Conservation (phyloP, 2,329 filamentous ascomycete species). For the Colletotrichum camelliae region DNA sequence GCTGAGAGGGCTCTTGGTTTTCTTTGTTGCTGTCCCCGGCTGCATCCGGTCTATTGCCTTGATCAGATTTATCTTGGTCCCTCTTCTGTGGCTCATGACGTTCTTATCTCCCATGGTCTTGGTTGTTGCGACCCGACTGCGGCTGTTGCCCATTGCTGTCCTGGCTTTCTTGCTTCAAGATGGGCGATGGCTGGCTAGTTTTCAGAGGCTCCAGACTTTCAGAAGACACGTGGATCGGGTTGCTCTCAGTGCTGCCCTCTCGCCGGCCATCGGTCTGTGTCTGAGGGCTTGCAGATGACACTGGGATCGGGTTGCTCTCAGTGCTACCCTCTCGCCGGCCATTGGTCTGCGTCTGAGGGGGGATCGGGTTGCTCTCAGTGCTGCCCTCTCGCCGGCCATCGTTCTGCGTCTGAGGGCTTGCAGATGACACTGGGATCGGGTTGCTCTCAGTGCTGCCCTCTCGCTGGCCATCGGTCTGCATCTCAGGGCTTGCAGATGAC, state of each 20-base stretch:
- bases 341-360: no score
- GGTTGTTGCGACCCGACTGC: neutral
- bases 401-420: neutral
- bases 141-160: neutral
- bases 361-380: neutral
- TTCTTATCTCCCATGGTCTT: neutral
- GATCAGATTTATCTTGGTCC: no score
- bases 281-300: no score
- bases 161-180: no score
- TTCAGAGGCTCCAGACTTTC: neutral
- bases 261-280: no score
- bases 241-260: no score
- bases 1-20: no score
- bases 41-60: no score
- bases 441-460: neutral
- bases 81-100: neutral
- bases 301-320: no score
- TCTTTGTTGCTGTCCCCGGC: no score
- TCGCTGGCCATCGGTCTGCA: no score
- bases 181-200: neutral
- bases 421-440: neutral
- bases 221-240: neutral
- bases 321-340: no score
- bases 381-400: neutral
- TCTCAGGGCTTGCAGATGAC: neutral